Base-by-base conservation (phyloP, 176 grass and related monocot genomes). In the Triticum urartu region DNA sequence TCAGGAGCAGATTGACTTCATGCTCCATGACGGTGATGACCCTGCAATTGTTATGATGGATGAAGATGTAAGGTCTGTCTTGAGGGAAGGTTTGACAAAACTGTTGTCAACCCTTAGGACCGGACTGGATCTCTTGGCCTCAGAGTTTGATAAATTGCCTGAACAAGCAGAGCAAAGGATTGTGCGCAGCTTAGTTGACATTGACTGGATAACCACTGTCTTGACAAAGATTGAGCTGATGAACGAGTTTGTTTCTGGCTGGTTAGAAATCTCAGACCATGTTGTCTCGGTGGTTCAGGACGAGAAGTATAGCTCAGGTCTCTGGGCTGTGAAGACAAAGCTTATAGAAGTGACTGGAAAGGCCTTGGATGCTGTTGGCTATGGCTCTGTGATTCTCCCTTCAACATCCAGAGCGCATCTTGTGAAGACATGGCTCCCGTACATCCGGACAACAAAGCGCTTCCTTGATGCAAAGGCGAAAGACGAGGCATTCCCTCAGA, bases 1-100 rank as follows among this genome's bases (percentile, higher is more conserved):
- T 69, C 93, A 98, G 76, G 96, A 98, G 79, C 96, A 98, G 94
- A 87, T 95, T 39, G 96, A 98, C 68, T 98, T 95, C 82, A 98
- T 98, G 93, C 92, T 98, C 80, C 84, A 92, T 33, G 85, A 91
- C 38, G 96, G 95, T 64, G 90, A 86, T 77, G 92, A 94, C 40
- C 86, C 83, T 81, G 88, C 93, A 86, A 91, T 95, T 50, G 82
- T 95, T 73, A 84, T 79, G 43, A 89, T 89, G 75, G 96, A 98
- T 91, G 89, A 92, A 72, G 93, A 95, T 74, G 90, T 98, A 75
- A 95, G 78, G 64, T 98, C 84, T 67, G 82, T 88, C 78, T 76
- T 91, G 61, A 83, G 12, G 76, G 83, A 77, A 66, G 93, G 96
- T 61, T 79, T 91, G 72, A 85, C 26, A 63, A 91, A 91, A 75